phyloP scores from a whole-genome alignment of 768 basidiomycete species.

The Rhizopogon salebrosus region DNA sequence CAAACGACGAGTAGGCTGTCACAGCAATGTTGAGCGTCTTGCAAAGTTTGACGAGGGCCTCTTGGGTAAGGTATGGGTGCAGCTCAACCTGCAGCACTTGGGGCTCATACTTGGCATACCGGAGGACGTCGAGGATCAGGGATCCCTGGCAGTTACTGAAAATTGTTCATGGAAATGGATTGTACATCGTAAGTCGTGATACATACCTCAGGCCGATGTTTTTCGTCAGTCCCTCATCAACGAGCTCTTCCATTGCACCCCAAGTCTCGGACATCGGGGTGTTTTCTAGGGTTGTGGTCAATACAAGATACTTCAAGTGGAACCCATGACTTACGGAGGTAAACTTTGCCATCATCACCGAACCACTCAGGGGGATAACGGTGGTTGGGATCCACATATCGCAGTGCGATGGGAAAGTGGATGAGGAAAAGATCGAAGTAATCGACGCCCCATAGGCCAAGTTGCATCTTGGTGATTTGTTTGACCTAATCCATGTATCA shows the following conservation, averaged over 20 bases:
- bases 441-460: constrained; percentile 77
- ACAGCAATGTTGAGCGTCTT: constrained; percentile 42
- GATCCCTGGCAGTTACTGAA: constrained; percentile 69
- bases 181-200: not conserved
- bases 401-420: constrained; percentile 81
- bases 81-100: constrained; percentile 57
- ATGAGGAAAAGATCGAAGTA: constrained; percentile 80
- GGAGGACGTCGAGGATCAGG: constrained; percentile 69
- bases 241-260: constrained; percentile 75
- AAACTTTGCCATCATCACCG: constrained; percentile 65
- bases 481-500: constrained; percentile 40
- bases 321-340: constrained; percentile 43
- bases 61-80: constrained; percentile 52
- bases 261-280: constrained; percentile 80
- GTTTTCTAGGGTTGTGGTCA: constrained; percentile 37
- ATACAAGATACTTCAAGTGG: not conserved
- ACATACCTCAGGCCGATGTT: constrained; percentile 74
- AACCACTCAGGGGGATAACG: constrained; percentile 84
- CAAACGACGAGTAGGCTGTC: constrained; percentile 55
- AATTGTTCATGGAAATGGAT: not conserved
- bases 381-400: constrained; percentile 72
- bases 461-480: constrained; percentile 53
- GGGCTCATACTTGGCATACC: constrained; percentile 65
- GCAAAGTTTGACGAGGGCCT: constrained; percentile 38
- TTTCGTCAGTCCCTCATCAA: constrained; percentile 62